Evolutionary conservation across 129 eudicot genomes (phyloP).

Genomic region (Scalesia atractyloides): DNA sequence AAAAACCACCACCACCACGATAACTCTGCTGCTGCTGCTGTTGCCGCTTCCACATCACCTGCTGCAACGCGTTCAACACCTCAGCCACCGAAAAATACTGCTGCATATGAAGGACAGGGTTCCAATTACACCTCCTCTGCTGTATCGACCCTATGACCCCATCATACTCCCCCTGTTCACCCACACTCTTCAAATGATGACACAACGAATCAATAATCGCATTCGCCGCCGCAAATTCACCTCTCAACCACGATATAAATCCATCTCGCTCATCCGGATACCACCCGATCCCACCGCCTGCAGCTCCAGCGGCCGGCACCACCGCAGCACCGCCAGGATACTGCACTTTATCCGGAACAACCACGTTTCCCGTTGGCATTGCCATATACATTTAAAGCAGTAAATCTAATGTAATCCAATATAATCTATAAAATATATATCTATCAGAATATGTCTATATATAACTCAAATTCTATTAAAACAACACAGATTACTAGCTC

Average conservation of each 20-base stretch:
- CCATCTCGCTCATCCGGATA: slow-evolving; percentile 70
- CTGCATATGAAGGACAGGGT: slow-evolving; percentile 81
- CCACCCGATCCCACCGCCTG: slow-evolving; percentile 44
- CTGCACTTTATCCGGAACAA: slow-evolving; percentile 65
- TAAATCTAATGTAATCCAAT: background rate
- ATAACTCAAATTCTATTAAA: background rate
- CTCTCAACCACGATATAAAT: slow-evolving; percentile 68
- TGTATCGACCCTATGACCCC: slow-evolving; percentile 65
- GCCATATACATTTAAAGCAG: slow-evolving; percentile 44
- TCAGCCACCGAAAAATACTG: slow-evolving; percentile 75
- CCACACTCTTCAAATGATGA: slow-evolving; percentile 57
- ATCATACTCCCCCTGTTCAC: slow-evolving; percentile 76
- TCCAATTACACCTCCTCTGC: slow-evolving; percentile 82
- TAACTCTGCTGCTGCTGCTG: slow-evolving; percentile 31
- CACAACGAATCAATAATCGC: slow-evolving; percentile 83
- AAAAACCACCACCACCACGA: slow-evolving; percentile 29
- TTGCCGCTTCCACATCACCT: slow-evolving; percentile 54
- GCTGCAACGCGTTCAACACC: slow-evolving; percentile 62
- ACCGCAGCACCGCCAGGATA: slow-evolving; percentile 34
- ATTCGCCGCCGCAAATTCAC: slow-evolving; percentile 90
- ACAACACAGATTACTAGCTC: slow-evolving; percentile 14
- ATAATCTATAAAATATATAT: background rate
- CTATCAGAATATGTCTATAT: no score
- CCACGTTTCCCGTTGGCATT: slow-evolving; percentile 65
- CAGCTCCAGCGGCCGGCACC: slow-evolving; percentile 21